phyloP scores from a whole-genome alignment of 345 rosid species.

The Psidium friedrichsthalianum region DNA sequence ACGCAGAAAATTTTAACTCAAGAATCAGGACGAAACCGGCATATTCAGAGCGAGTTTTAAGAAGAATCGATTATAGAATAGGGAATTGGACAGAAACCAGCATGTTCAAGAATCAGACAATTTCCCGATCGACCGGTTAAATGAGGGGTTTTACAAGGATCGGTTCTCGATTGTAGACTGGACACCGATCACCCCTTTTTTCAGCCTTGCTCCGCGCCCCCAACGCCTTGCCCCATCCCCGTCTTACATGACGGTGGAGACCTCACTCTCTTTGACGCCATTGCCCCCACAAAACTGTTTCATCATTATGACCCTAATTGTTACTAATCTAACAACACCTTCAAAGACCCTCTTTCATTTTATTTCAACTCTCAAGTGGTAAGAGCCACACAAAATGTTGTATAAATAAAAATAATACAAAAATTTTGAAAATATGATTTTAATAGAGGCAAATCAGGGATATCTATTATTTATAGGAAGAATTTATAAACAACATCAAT shows the following conservation, averaged over 20 bases:
- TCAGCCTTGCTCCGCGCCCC: background rate
- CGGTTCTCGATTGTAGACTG: background rate
- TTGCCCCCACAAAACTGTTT: background rate
- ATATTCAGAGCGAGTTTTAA: background rate
- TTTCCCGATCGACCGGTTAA: background rate
- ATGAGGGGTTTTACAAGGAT: background rate
- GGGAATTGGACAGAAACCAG: background rate
- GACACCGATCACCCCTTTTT: background rate
- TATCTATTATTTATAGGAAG: background rate
- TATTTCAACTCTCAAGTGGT: background rate
- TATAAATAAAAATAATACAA: background rate
- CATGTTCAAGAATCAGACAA: background rate
- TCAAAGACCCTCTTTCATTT: background rate
- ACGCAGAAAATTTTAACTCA: background rate
- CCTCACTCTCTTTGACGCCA: background rate
- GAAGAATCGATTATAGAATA: background rate
- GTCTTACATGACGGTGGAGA: background rate
- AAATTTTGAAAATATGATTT: background rate
- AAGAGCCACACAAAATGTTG: background rate
- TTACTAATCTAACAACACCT: background rate
- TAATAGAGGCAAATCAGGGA: background rate
- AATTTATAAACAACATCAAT: background rate
- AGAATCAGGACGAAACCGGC: background rate
- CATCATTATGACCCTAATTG: background rate
- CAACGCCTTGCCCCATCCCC: background rate